Percentiles rank a stretch among this genome's conserved stretches.
Conservation (phyloP, 768 basidiomycete genomes). For the Rhodosporidiobolus sp. region DNA sequence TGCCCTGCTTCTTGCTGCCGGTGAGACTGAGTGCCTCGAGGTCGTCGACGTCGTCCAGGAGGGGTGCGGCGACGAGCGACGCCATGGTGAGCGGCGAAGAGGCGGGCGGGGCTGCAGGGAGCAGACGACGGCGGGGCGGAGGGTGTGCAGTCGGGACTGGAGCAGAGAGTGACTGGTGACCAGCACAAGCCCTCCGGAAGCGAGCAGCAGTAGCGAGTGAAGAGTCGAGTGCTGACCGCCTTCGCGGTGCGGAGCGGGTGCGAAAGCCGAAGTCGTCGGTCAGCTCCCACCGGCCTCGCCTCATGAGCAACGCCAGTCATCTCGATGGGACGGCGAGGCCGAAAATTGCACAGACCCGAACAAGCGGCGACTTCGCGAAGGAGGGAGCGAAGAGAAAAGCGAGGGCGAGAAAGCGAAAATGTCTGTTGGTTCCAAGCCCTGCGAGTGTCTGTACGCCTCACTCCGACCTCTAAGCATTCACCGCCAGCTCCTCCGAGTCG, state of each 20-base stretch:
- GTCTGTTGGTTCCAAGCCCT: neutral
- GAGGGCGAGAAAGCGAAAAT: neutral
- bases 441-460: neutral
- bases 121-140: neutral
- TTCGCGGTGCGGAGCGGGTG: too few species aligned
- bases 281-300: too few species aligned
- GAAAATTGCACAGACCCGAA: too few species aligned
- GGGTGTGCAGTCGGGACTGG: neutral
- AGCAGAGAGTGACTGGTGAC: neutral
- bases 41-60: slow-evolving; percentile 2
- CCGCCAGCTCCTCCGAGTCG: slow-evolving; percentile 1
- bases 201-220: too few species aligned
- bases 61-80: neutral
- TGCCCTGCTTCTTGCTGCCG: neutral
- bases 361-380: too few species aligned
- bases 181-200: neutral
- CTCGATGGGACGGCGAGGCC: too few species aligned
- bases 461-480: neutral
- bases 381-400: too few species aligned
- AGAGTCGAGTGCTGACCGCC: too few species aligned
- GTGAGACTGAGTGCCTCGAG: slow-evolving; percentile 4
- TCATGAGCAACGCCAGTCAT: too few species aligned
- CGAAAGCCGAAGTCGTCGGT: too few species aligned
- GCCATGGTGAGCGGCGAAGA: neutral
- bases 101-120: neutral